Base-by-base conservation (phyloP, 106 monocot genomes). In the Amphibolis antarctica region DNA sequence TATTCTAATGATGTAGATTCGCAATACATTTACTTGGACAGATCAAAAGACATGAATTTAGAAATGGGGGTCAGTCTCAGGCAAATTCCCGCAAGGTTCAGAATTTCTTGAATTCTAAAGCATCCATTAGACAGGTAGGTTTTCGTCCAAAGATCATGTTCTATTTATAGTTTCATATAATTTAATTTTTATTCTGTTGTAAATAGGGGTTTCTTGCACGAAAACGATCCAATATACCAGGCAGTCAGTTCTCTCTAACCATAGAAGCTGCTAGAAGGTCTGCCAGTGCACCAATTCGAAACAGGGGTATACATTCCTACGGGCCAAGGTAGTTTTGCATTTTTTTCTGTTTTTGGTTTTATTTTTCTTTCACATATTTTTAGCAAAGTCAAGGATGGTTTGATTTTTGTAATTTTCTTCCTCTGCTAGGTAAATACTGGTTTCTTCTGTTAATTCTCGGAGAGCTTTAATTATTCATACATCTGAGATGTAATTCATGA, bases 101-200 rank as follows among this genome's bases (percentile, higher is more conserved):
- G 59, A 68, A 68, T 25, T 96, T 82, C 60, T 71, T 82, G 77
- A 74, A 96, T 42, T 75, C 94, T 20, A 86, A 84, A 70, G 82
- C 86, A 50, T 81, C 76, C n/a, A 71, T 89, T 50, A 86, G 89
- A 80, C 89, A 96, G 83, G 94, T 89, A 70, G 26, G 10, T 42
- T 1, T 15, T 61, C n/a, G 43, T 18, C 12, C 1, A n/a, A 14
- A 1, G 20, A 44, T 20, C 20, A 57, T n/a, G 19, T 28, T 4
- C 9, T 13, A 1, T 13, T 44, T 22, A 23, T 14, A 15, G 18
- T 15, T 17, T 28, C 27, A 17, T 36, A 36, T 59, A 14, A 9
- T 64, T 18, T 59, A 20, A 19, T 19, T 36, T 42, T 46, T 44
- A 18, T 12, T 56, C 12, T 24, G 17, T 21, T 63, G 7, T 73